Base-by-base conservation (phyloP, 2,329 filamentous ascomycete genomes). In the Aspergillus oerlinghausenensis region DNA sequence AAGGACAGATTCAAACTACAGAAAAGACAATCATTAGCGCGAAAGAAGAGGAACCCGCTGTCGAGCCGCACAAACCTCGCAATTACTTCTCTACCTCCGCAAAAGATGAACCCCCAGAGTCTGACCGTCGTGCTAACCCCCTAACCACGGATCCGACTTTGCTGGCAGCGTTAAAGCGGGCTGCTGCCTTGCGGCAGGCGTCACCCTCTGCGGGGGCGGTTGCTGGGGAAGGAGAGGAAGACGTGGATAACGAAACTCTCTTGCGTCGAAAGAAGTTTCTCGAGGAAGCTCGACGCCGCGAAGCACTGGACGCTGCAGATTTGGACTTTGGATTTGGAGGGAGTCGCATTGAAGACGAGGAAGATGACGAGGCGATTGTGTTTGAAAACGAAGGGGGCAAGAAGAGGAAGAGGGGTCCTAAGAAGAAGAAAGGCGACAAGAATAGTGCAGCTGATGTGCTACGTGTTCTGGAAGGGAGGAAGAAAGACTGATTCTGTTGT, bases 261-360 rank as follows among this genome's bases (percentile, higher is more conserved):
- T 86, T 86, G 51, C 86, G 88, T 7, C 84, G 87, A 52, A 88
- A 85, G 71, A 88, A 84, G 62, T 88, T 97, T 78, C 79, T 97
- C 5, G 80, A 87, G 65, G 82, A 82, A 58, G 84, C 79, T 9
- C 70, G 68, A 48, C 72, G 73, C 9, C 77, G 76, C n/a, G 75
- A 86, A 55, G 88, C 89, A 63, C 84, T 92, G 50, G 93, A 97
- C 70, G 85, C 92, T 50, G 87, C 93, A 56, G 93, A 99, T 74
- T 83, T 99, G 76, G 94, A 99, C 68, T 84, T 97, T 80, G 93
- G 92, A 58, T 97, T 99, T 68, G 94, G 94, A 35, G 90, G 87
- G 21, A 94, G 88, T 68, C 83, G 93, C 28, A 88, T 90, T 67
- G 92, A 90, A 54, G 94, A 97, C 67, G 92, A 92, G 51, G 92